A percentile compares a stretch with the other conserved stretches of the same genome.
phyloP scores from a whole-genome alignment of 495 filamentous ascomycete genomes.

The Talaromyces proteolyticus region DNA sequence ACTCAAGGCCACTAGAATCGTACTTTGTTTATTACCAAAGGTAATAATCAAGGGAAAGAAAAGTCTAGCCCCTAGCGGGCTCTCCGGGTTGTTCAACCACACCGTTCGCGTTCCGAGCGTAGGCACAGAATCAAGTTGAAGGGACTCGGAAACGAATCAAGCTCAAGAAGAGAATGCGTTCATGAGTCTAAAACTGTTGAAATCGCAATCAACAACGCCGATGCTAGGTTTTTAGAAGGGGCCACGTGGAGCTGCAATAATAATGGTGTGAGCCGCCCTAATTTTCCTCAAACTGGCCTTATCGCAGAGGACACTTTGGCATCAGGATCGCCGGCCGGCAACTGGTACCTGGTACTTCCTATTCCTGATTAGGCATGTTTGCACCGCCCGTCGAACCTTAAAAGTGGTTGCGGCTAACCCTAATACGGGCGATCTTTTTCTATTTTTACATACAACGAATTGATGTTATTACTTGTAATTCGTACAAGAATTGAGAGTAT shows the following conservation, averaged over 20 bases:
- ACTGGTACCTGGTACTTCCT: background rate
- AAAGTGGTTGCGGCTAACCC: background rate
- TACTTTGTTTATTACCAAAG: background rate
- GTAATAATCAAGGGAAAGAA: background rate
- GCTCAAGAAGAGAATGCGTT: background rate
- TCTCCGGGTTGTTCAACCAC: background rate
- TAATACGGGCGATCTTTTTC: background rate
- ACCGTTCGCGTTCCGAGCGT: no score
- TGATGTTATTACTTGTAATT: background rate
- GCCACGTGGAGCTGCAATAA: background rate
- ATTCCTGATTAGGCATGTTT: background rate
- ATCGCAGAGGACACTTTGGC: conserved; percentile 6
- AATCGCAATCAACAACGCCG: background rate
- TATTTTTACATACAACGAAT: background rate
- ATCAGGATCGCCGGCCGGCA: background rate
- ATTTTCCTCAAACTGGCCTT: conserved; percentile 3
- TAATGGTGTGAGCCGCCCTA: background rate
- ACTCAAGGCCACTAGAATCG: background rate
- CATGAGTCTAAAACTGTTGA: background rate
- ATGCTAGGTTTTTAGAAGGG: background rate
- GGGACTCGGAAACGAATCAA: background rate
- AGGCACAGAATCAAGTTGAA: no score
- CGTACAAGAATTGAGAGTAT: background rate
- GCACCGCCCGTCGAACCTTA: background rate
- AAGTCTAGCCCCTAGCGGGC: background rate